Conservation (phyloP, 108 stramenopile species). For the Aurantiochytrium sp. region DNA sequence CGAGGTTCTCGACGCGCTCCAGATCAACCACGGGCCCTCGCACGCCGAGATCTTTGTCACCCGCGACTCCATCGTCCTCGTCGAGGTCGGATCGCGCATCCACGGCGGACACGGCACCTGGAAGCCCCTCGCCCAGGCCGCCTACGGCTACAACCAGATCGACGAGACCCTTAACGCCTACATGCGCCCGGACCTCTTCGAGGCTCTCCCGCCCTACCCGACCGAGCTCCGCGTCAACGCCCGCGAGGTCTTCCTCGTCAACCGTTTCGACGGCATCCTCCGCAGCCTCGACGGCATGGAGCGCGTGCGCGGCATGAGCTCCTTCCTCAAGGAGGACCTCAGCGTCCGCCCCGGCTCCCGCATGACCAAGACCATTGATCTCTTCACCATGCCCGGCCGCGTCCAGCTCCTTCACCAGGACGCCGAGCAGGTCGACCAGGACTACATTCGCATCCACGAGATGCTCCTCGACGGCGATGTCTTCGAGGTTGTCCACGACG, state of each 20-base stretch:
- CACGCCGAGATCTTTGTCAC: slow-evolving; percentile 47
- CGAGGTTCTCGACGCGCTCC: slow-evolving; percentile 37
- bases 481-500: not conserved
- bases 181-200: slow-evolving; percentile 64
- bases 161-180: slow-evolving; percentile 74
- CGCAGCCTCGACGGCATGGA: not conserved
- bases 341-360: not conserved
- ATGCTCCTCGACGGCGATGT: not conserved
- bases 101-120: slow-evolving; percentile 91
- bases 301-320: not conserved
- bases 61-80: slow-evolving; percentile 78
- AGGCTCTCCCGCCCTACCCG: not conserved
- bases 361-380: slow-evolving; percentile 32
- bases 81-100: slow-evolving; percentile 86
- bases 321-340: slow-evolving; percentile 16
- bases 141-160: slow-evolving; percentile 78
- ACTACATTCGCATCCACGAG: slow-evolving; percentile 20
- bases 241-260: slow-evolving; percentile 22
- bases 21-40: slow-evolving; percentile 62
- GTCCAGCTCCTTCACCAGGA: slow-evolving; percentile 26
- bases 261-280: not conserved
- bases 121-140: slow-evolving; percentile 64
- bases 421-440: not conserved
- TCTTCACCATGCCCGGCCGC: slow-evolving; percentile 35
- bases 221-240: not conserved